A percentile compares a stretch with the other conserved stretches of the same genome.
phyloP scores from a whole-genome alignment of 352 stramenopile genomes.

The Phytophthora gonapodyides region DNA sequence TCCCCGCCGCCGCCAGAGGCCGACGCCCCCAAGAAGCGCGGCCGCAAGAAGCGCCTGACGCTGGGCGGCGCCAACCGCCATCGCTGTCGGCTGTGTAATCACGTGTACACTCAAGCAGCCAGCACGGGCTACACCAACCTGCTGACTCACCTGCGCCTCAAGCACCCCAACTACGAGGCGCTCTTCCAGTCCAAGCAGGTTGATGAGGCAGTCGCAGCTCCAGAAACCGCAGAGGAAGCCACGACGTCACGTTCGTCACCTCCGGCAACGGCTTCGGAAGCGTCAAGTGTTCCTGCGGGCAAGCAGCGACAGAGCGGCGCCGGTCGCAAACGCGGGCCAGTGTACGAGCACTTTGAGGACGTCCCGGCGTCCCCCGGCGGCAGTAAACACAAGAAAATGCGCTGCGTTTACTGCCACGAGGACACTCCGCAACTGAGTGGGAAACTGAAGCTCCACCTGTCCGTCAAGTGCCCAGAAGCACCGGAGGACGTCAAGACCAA shows the following conservation, averaged over 20 bases:
- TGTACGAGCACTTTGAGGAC: slow-evolving; percentile 45
- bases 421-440: slow-evolving; percentile 38
- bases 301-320: slow-evolving; percentile 13
- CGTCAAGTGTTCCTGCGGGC: slow-evolving; percentile 6
- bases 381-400: slow-evolving; percentile 35
- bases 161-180: slow-evolving; percentile 38
- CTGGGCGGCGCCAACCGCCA: slow-evolving; percentile 35
- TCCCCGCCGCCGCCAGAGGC: not conserved
- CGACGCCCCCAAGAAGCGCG: slow-evolving; percentile 16
- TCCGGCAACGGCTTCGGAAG: slow-evolving; percentile 10
- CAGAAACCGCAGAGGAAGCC: not conserved
- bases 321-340: slow-evolving; percentile 41
- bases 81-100: slow-evolving; percentile 38
- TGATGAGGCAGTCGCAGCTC: not conserved
- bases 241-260: not conserved
- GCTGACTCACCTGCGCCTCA: slow-evolving; percentile 45
- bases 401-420: slow-evolving; percentile 36
- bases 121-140: slow-evolving; percentile 49
- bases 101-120: slow-evolving; percentile 38
- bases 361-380: slow-evolving; percentile 4
- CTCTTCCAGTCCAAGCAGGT: slow-evolving; percentile 21
- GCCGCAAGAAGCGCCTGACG: slow-evolving; percentile 25
- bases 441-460: slow-evolving; percentile 38
- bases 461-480: slow-evolving; percentile 19
- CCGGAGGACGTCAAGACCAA: slow-evolving; percentile 26